These are phyloP conservation scores for Taxawa tesnikishii DNA, from an alignment of 2,329 filamentous ascomycete species.

Conservation along the genomic window DNA sequence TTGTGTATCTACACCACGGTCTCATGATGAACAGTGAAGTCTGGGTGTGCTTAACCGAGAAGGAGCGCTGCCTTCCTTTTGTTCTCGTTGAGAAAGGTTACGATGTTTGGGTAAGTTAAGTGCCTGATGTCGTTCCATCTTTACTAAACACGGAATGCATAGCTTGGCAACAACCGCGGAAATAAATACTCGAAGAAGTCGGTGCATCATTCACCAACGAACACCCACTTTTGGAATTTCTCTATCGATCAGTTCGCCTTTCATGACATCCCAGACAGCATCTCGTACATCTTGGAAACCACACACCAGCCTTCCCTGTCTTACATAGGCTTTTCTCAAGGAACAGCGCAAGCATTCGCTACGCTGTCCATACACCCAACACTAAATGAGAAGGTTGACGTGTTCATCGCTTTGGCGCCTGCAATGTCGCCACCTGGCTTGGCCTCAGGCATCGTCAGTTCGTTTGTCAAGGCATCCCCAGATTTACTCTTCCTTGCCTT, in stretches of 20 bases:
- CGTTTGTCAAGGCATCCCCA: constrained; percentile 84
- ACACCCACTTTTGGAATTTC: constrained; percentile 84
- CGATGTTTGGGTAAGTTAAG: constrained; percentile 73
- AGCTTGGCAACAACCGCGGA: constrained; percentile 92
- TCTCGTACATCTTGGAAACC: constrained; percentile 76
- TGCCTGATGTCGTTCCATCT: background rate
- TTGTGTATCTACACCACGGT: constrained; percentile 90
- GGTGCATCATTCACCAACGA: constrained; percentile 60
- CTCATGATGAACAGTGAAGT: constrained; percentile 98
- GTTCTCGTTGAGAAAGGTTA: constrained; percentile 81
- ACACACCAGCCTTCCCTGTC: constrained; percentile 76
- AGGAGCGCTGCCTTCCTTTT: constrained; percentile 77
- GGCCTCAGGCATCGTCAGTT: constrained; percentile 81
- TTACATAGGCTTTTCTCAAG: constrained; percentile 95
- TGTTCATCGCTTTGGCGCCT: constrained; percentile 90
- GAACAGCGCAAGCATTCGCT: constrained; percentile 92
- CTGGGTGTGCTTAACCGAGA: constrained; percentile 87
- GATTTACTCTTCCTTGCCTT: constrained; percentile 89
- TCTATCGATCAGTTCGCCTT: constrained; percentile 98
- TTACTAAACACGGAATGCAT: constrained; percentile 11
- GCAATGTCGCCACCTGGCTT: constrained; percentile 93
- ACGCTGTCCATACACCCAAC: constrained; percentile 83
- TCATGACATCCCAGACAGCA: constrained; percentile 91
- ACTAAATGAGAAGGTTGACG: constrained; percentile 84
- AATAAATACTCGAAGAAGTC: constrained; percentile 99